phyloP scores from a whole-genome alignment of 805 yeast genomes.

The Candida verbasci region DNA sequence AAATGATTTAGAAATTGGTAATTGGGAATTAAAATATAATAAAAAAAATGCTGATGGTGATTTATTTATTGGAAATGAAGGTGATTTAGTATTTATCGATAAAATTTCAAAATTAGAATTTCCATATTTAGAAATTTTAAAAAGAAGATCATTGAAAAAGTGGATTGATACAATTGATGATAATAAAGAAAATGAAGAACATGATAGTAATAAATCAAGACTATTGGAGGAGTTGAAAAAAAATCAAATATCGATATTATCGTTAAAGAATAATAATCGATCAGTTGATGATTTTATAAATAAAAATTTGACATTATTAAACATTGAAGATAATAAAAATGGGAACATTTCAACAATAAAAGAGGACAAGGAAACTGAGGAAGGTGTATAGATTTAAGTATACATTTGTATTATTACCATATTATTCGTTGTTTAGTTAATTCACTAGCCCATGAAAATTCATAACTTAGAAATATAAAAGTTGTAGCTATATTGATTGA shows the following conservation, averaged over 20 bases:
- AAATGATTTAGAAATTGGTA: constrained; percentile 82
- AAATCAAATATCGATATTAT: constrained; percentile 17
- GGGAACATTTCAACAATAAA: background rate
- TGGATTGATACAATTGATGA: constrained; percentile 28
- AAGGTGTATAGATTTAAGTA: background rate
- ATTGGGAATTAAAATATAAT: constrained; percentile 63
- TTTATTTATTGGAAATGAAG: constrained; percentile 64
- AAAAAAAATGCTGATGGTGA: constrained; percentile 47
- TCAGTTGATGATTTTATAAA: constrained; percentile 29
- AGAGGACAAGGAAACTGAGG: constrained; percentile 1
- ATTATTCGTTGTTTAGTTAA: constrained; percentile 70
- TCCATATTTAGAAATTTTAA: constrained; percentile 39
- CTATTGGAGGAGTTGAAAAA: constrained; percentile 17
- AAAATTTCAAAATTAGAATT: constrained; percentile 43
- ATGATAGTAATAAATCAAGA: constrained; percentile 2
- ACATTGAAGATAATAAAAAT: constrained; percentile 9
- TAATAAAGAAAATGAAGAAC: constrained; percentile 5
- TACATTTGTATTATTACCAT: constrained; percentile 53
- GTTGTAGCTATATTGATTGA: constrained; percentile 51
- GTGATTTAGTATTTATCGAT: constrained; percentile 69
- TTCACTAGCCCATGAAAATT: constrained; percentile 68
- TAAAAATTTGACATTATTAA: constrained; percentile 24
- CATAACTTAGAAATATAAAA: constrained; percentile 51
- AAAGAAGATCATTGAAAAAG: constrained; percentile 24
- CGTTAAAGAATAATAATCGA: constrained; percentile 15